A percentile compares a stretch with the other conserved stretches of the same genome.
Evolutionary conservation across 225 moss, liverwort and hornwort genomes (phyloP).

Genomic region (Marchantia polymorpha): DNA sequence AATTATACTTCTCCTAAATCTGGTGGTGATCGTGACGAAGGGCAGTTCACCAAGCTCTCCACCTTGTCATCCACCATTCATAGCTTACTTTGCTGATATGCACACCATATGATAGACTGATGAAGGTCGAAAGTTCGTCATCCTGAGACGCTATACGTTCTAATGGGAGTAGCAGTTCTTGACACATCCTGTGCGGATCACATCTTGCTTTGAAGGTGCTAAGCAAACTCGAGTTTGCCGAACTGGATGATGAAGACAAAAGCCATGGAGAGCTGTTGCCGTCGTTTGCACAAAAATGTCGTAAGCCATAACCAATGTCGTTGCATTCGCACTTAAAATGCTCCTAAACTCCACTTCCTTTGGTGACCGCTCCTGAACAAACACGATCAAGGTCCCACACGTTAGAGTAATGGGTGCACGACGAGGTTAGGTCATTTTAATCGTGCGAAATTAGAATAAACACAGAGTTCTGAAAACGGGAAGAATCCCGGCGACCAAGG

Average conservation of each 20-base stretch:
- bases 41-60: not conserved
- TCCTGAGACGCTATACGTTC: not conserved
- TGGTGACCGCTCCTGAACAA: constrained; percentile 21
- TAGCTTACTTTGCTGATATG: not conserved
- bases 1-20: not conserved
- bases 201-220: not conserved
- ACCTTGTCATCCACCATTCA: not conserved
- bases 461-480: too few species aligned
- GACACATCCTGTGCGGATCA: constrained; percentile 1
- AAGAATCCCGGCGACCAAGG: too few species aligned
- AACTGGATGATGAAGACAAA: not conserved
- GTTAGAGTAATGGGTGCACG: too few species aligned
- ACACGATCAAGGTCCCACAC: not conserved
- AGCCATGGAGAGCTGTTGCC: constrained; percentile 6
- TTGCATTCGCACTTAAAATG: constrained; percentile 4
- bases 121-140: not conserved
- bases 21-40: not conserved
- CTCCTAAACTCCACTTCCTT: constrained; percentile 33
- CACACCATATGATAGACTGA: not conserved
- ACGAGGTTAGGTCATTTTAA: too few species aligned
- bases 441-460: too few species aligned
- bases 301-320: not conserved
- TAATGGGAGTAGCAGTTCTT: not conserved
- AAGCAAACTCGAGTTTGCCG: not conserved
- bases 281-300: constrained; percentile 7